Conservation (phyloP, 768 basidiomycete genomes). For the Guyanaporus albipodus region DNA sequence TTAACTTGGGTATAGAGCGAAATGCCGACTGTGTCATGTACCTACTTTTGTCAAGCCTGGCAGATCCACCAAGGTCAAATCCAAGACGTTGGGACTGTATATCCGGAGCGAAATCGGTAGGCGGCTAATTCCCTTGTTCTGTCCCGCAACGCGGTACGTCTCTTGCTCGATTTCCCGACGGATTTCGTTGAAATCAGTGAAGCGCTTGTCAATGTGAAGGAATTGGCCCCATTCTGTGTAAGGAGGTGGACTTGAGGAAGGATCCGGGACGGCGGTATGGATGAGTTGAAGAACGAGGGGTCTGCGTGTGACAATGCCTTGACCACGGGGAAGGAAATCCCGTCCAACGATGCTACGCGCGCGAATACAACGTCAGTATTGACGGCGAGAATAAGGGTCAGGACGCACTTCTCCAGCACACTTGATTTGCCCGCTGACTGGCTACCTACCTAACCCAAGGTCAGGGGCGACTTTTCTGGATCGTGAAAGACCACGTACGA, state of each 20-base stretch:
- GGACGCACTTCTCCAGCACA: conserved; percentile 86
- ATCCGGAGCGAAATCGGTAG: conserved; percentile 93
- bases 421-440: conserved; percentile 97
- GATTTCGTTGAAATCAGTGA: conserved; percentile 94
- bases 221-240: conserved; percentile 95
- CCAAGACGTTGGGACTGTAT: conserved; percentile 92
- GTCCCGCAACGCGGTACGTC: conserved; percentile 94
- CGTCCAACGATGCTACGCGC: conserved; percentile 82
- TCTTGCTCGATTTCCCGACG: conserved; percentile 97
- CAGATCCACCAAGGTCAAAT: conserved; percentile 93
- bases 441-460: conserved; percentile 71
- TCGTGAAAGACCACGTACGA: conserved; percentile 49
- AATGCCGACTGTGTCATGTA: background rate
- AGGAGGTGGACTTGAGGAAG: conserved; percentile 39
- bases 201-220: conserved; percentile 91
- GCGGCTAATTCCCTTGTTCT: conserved; percentile 98
- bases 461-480: background rate
- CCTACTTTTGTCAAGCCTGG: conserved; percentile 93
- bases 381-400: conserved; percentile 2
- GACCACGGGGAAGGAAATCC: conserved; percentile 83
- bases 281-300: conserved; percentile 95
- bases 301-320: conserved; percentile 94
- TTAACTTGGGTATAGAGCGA: background rate
- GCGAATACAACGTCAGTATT: conserved; percentile 1
- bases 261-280: conserved; percentile 70